Evolutionary conservation across 2,329 filamentous ascomycete genomes (phyloP), one percentile per base, ranked within the genome.

Genomic region (Calonectria hongkongensis): DNA sequence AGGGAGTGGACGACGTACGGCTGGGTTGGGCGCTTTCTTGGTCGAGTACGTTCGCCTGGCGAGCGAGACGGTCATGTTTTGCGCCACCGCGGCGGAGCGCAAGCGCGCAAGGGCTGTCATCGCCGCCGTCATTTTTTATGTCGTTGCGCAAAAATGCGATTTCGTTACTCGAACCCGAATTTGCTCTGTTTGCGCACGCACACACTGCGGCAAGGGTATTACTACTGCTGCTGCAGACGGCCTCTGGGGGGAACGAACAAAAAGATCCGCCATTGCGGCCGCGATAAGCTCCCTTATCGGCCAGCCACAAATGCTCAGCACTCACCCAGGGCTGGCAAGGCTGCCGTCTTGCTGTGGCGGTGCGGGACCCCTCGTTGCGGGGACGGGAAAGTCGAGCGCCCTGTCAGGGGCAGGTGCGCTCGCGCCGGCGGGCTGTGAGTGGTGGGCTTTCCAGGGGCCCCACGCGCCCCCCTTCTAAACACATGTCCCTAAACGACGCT

Each of bases 401-500:
- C 28, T 30, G 28, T 47, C n/a, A 39, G 51, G 56, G 58, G 18
- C 2, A 21, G 21, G 21, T 12, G 62, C 50, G 33, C 28, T 13
- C 25, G 12, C 15, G 33, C 4, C 6, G 45, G 18, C 54, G 13
- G 18, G 50, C 36, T 64, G 50, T 72, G 72, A 74, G 66, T 72
- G 72, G 72, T 65, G 69, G 65, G 27, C 45, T 71, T 71, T 68
- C 33, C 21, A 41, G 36, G 25, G 36, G 45, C 36, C 27, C 33
- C 28, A 39, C 36, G 51, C 28, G 39, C 51, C 65, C 16, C 41
- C 47, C 25, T 66, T 70, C 68, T 72, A 79, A 79, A 82, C 81
- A 83, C 79, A 81, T 82, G 81, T 82, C 81, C 81, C 79, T 70
- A 81, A 81, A 78, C 73, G 71, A 73, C 66, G 30, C 72, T 60